phyloP scores from a whole-genome alignment of 345 rosid genomes.

The Boechera stricta region DNA sequence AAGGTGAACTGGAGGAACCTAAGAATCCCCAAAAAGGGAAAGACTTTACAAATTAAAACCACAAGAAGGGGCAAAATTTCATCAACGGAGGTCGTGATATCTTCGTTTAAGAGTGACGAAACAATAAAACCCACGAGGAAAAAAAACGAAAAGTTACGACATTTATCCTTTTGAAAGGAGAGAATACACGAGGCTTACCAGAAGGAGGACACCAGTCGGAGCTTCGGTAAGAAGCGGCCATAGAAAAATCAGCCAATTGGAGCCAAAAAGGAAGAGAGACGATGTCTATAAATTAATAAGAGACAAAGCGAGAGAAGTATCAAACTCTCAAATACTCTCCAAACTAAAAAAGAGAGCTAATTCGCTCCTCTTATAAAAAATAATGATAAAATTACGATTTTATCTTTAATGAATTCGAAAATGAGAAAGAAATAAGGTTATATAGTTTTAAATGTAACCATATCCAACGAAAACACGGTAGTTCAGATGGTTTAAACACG shows the following conservation, averaged over 20 bases:
- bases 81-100: not conserved
- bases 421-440: no score
- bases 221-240: constrained; percentile 41
- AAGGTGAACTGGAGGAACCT: no score
- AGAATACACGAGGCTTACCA: constrained; percentile 17
- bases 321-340: no score
- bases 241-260: constrained; percentile 27
- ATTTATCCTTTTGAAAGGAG: not conserved
- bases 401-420: no score
- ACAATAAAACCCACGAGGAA: not conserved
- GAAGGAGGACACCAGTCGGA: constrained; percentile 29
- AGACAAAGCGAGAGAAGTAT: constrained; percentile 9
- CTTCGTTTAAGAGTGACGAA: not conserved
- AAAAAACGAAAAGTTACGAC: not conserved
- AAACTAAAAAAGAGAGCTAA: no score
- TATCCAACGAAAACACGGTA: no score
- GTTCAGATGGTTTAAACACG: no score
- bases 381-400: no score
- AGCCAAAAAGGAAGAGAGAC: constrained; percentile 9
- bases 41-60: constrained; percentile 23
- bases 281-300: not conserved
- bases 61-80: not conserved
- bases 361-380: no score
- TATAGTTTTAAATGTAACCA: no score
- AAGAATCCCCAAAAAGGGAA: not conserved